Percentiles rank a stretch among this genome's conserved stretches.
These are phyloP conservation scores for Candida succiphila DNA, from an alignment of 805 yeast genomes.

Conservation along the genomic window DNA sequence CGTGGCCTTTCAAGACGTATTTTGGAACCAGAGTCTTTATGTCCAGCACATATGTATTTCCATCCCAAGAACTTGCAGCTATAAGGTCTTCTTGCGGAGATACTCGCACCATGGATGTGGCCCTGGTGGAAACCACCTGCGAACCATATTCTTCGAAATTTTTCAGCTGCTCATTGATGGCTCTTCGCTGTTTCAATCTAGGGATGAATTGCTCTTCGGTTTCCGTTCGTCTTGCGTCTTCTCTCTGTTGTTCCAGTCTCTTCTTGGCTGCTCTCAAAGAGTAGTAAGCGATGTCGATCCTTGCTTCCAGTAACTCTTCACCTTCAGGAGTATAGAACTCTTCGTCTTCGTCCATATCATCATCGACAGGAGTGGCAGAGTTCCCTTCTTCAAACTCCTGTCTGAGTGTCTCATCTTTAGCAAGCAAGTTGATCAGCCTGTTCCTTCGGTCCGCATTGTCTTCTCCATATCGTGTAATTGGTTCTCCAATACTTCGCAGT, in stretches of 20 bases:
- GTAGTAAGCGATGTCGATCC: constrained; percentile 39
- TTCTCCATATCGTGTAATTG: constrained; percentile 50
- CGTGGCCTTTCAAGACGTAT: constrained; percentile 31
- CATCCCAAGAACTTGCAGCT: constrained; percentile 82
- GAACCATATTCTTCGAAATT: constrained; percentile 47
- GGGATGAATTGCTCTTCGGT: constrained; percentile 18
- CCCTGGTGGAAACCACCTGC: constrained; percentile 60
- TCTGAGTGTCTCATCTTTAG: constrained; percentile 19
- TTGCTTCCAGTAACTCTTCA: constrained; percentile 35
- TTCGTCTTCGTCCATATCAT: constrained; percentile 49
- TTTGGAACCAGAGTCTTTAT: constrained; percentile 24
- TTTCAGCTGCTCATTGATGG: constrained; percentile 22
- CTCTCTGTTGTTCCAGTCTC: constrained; percentile 28
- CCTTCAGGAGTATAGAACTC: constrained; percentile 83
- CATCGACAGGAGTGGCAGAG: constrained; percentile 7
- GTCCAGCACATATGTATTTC: constrained; percentile 46
- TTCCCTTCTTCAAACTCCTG: constrained; percentile 4
- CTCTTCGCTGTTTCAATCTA: constrained; percentile 37
- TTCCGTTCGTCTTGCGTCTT: constrained; percentile 21
- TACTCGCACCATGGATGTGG: constrained; percentile 50
- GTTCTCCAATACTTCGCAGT: constrained; percentile 44
- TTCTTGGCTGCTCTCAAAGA: constrained; percentile 38
- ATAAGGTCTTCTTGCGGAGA: constrained; percentile 26
- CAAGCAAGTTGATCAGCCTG: constrained; percentile 39
- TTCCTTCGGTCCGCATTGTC: constrained; percentile 43